A percentile compares a stretch with the other conserved stretches of the same genome.
Conservation (phyloP, 1,284 basidiomycete genomes). For the Marasmius fiardii region DNA sequence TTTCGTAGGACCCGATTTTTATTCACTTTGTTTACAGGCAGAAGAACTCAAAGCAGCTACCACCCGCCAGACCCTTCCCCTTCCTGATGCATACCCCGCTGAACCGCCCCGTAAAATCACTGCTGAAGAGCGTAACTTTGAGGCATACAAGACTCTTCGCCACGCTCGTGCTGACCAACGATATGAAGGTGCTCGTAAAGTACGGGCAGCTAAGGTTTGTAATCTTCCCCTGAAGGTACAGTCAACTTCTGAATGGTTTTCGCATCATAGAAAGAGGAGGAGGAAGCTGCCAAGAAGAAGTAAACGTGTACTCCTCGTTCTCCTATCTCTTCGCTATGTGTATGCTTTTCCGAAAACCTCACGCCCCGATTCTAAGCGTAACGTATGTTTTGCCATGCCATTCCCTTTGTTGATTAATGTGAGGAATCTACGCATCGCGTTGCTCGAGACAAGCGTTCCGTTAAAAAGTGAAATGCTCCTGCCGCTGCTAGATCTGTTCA, state of each 20-base stretch:
- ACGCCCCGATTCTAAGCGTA: conserved; percentile 18
- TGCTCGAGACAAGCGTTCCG: neutral
- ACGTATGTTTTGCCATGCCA: conserved; percentile 24
- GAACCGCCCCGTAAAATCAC: conserved; percentile 96
- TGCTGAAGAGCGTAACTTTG: conserved; percentile 84
- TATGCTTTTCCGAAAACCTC: conserved; percentile 26
- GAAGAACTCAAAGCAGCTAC: conserved; percentile 84
- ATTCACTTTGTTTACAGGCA: conserved; percentile 43
- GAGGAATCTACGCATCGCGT: neutral
- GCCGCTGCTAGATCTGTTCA: no score
- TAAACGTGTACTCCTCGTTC: conserved; percentile 42
- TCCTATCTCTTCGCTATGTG: conserved; percentile 27
- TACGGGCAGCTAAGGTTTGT: conserved; percentile 75
- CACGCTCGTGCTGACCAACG: conserved; percentile 81
- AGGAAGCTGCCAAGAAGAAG: conserved; percentile 92
- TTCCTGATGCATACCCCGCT: conserved; percentile 65
- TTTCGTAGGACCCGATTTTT: conserved; percentile 4
- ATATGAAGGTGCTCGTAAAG: conserved; percentile 86
- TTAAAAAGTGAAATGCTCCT: no score
- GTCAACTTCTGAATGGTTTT: conserved; percentile 5
- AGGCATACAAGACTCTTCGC: conserved; percentile 90
- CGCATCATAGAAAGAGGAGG: conserved; percentile 75
- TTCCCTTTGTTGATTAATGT: conserved; percentile 11
- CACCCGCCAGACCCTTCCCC: conserved; percentile 69
- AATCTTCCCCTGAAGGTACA: neutral